Percentiles rank a stretch among this genome's conserved stretches.
Evolutionary conservation across 805 yeast species (phyloP).

Genomic region (Diddensiella caesifluorescens): DNA sequence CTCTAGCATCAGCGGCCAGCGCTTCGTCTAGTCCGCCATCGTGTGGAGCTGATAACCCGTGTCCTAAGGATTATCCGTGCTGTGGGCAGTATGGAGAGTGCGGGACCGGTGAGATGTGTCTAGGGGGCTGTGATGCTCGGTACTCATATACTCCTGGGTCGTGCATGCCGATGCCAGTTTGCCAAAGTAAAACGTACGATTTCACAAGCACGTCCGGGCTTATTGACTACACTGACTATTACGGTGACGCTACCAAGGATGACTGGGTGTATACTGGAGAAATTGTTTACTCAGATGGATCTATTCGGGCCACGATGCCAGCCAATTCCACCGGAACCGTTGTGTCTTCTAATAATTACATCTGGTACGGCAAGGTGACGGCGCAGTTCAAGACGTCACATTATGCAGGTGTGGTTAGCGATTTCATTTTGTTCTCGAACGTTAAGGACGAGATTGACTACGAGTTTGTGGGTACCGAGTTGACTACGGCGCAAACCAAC

Average conservation of each 20-base stretch:
- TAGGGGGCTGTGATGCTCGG: constrained; percentile 83
- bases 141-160: constrained; percentile 59
- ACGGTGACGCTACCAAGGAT: constrained; percentile 64
- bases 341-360: constrained; percentile 65
- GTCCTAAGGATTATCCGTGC: constrained; percentile 82
- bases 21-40: constrained; percentile 25
- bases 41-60: constrained; percentile 50
- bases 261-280: constrained; percentile 65
- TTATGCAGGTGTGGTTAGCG: constrained; percentile 74
- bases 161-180: constrained; percentile 83
- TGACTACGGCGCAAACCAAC: constrained; percentile 66
- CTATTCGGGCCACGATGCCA: constrained; percentile 72
- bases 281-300: constrained; percentile 46
- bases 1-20: constrained; percentile 1
- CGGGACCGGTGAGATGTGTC: constrained; percentile 72
- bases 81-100: constrained; percentile 77
- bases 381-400: constrained; percentile 69
- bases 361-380: constrained; percentile 84
- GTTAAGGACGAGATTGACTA: constrained; percentile 88
- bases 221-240: constrained; percentile 38
- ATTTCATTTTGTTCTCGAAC: constrained; percentile 74
- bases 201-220: constrained; percentile 33
- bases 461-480: constrained; percentile 76
- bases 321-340: constrained; percentile 70
- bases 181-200: constrained; percentile 38